A percentile compares a stretch with the other conserved stretches of the same genome.
Conservation (phyloP, 1,284 basidiomycete genomes). For the Naganishia sp. region DNA sequence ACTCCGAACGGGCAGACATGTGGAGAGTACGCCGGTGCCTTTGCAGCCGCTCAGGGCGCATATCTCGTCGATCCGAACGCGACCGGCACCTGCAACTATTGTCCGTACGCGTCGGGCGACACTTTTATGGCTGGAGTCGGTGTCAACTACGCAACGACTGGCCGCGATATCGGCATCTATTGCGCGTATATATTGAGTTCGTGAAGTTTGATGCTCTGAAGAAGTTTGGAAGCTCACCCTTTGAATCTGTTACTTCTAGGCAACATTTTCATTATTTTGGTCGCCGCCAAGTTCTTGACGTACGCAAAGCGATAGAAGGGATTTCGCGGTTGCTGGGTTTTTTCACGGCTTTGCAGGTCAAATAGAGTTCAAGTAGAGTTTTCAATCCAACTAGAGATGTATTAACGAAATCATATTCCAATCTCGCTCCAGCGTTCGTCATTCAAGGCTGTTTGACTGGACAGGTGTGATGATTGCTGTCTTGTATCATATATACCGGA, state of each 20-base stretch:
- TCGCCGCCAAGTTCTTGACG: constrained; percentile 71
- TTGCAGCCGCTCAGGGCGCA: constrained; percentile 66
- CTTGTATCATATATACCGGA: too few species aligned
- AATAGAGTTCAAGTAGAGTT: too few species aligned
- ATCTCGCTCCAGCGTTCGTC: too few species aligned
- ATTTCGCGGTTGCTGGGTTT: neutral
- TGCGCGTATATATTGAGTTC: constrained; percentile 58
- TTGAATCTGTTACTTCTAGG: too few species aligned
- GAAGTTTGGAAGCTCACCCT: too few species aligned
- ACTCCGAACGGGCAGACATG: constrained; percentile 78
- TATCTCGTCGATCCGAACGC: constrained; percentile 71
- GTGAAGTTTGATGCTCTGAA: too few species aligned
- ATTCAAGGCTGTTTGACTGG: too few species aligned
- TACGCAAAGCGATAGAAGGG: constrained; percentile 21
- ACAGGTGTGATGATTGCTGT: too few species aligned
- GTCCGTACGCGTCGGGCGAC: constrained; percentile 58
- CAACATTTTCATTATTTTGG: constrained; percentile 70
- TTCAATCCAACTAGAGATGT: too few species aligned
- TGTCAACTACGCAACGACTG: constrained; percentile 66
- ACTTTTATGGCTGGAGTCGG: constrained; percentile 70
- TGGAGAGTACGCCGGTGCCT: constrained; percentile 66
- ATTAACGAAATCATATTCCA: too few species aligned
- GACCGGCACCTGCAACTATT: constrained; percentile 52
- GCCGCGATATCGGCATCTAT: constrained; percentile 73
- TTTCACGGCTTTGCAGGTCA: neutral